Conservation (phyloP, 257 asterid genomes). For the Nyctanthes arbortristis region DNA sequence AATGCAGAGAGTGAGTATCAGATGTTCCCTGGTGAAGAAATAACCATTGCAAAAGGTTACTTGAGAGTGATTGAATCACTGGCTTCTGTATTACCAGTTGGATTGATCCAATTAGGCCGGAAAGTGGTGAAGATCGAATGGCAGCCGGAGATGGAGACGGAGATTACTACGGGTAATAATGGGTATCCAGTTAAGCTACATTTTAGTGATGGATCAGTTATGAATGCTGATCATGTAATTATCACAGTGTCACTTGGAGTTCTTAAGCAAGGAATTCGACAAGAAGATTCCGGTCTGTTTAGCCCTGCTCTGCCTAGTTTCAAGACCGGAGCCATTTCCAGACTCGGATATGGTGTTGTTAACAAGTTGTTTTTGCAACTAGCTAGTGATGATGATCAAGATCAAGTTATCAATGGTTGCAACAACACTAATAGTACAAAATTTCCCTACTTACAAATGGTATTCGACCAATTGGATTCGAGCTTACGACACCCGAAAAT, state of each 20-base stretch:
- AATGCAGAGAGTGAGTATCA: slow-evolving; percentile 69
- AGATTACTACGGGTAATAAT: slow-evolving; percentile 19
- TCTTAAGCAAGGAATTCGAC: slow-evolving; percentile 52
- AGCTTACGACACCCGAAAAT: slow-evolving; percentile 38
- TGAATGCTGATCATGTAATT: slow-evolving; percentile 72
- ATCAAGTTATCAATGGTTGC: slow-evolving; percentile 8
- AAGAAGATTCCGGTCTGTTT: slow-evolving; percentile 49
- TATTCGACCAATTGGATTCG: slow-evolving; percentile 49
- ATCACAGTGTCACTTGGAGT: slow-evolving; percentile 85
- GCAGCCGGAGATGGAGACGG: slow-evolving; percentile 27
- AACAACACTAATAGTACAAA: neutral
- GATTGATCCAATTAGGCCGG: slow-evolving; percentile 56
- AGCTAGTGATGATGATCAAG: slow-evolving; percentile 16
- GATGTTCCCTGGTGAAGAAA: slow-evolving; percentile 79
- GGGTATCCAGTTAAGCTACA: slow-evolving; percentile 62
- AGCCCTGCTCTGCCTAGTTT: slow-evolving; percentile 64
- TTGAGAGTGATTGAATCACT: slow-evolving; percentile 51
- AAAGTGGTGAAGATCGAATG: slow-evolving; percentile 62
- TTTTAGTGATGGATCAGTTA: slow-evolving; percentile 58
- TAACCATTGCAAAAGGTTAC: slow-evolving; percentile 73
- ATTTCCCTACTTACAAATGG: slow-evolving; percentile 70
- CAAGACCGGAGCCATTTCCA: slow-evolving; percentile 63
- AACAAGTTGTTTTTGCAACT: slow-evolving; percentile 72
- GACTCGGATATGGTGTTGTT: slow-evolving; percentile 81
- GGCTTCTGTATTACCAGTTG: slow-evolving; percentile 72